phyloP scores from a whole-genome alignment of 139 green algal genomes.

The Chlamydomonas sphaeroides region DNA sequence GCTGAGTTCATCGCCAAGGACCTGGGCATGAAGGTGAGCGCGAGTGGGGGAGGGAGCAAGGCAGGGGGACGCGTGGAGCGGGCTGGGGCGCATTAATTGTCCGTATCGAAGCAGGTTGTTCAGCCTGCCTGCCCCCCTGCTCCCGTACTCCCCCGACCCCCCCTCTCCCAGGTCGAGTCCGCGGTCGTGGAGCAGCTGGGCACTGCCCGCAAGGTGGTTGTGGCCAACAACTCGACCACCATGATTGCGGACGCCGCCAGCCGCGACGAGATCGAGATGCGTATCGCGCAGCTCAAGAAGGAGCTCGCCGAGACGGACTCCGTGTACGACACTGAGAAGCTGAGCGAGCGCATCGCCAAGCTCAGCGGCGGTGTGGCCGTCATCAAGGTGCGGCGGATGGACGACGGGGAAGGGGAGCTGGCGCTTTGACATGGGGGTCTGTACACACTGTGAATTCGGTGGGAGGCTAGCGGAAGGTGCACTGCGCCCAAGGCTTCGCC shows the following conservation, averaged over 20 bases:
- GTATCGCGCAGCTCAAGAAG: slow-evolving; percentile 93
- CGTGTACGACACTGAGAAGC: slow-evolving; percentile 99
- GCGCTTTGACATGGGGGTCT: too few relatives aligned
- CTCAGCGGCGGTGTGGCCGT: slow-evolving; percentile 95
- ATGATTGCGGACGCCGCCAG: slow-evolving; percentile 94
- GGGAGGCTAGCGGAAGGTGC: too few relatives aligned
- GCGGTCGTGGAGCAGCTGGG: slow-evolving; percentile 92
- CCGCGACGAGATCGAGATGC: slow-evolving; percentile 97
- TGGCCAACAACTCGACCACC: slow-evolving; percentile 82
- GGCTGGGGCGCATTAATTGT: too few relatives aligned
- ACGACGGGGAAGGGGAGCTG: too few relatives aligned
- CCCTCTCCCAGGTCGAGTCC: slow-evolving; percentile 64
- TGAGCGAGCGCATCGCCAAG: slow-evolving; percentile 98
- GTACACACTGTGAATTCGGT: too few relatives aligned
- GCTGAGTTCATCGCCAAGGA: slow-evolving; percentile 96
- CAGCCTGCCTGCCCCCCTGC: not conserved
- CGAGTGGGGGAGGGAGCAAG: not conserved
- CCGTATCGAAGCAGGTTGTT: too few relatives aligned
- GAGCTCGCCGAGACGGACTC: slow-evolving; percentile 95
- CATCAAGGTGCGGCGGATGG: slow-evolving; percentile 99
- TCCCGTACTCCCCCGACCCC: not conserved
- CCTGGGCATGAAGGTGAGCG: slow-evolving; percentile 69
- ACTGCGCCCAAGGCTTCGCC: too few relatives aligned
- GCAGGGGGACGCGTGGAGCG: not conserved
- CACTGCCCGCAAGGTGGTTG: slow-evolving; percentile 89